phyloP scores from a whole-genome alignment of 495 filamentous ascomycete species.

The Chaetomium cochliodes region DNA sequence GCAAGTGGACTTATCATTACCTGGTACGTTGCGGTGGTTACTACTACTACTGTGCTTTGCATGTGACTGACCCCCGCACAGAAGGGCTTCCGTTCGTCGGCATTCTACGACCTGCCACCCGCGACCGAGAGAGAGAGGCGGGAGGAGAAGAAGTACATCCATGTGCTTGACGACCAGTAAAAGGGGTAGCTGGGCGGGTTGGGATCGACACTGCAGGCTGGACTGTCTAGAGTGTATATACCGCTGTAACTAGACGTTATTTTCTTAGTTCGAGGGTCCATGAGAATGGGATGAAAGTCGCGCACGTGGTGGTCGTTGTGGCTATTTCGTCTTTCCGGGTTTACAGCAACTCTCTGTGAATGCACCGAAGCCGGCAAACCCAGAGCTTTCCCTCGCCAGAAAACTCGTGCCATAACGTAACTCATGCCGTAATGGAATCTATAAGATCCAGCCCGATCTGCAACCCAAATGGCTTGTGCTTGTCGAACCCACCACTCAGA shows the following conservation, averaged over 20 bases:
- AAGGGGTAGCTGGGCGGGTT: not conserved
- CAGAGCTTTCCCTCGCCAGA: not conserved
- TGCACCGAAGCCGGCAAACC: too few relatives aligned
- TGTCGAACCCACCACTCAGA: slow-evolving; percentile 4
- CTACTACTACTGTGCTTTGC: not conserved
- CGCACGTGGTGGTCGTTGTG: too few relatives aligned
- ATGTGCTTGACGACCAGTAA: slow-evolving; percentile 87
- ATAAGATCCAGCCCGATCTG: not conserved
- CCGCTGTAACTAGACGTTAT: slow-evolving; percentile 35
- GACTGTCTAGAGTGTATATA: slow-evolving; percentile 45
- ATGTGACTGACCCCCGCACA: slow-evolving; percentile 41
- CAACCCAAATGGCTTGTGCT: slow-evolving; percentile 1
- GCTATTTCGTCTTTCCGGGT: too few relatives aligned
- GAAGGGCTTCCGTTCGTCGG: slow-evolving; percentile 79
- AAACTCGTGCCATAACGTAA: not conserved
- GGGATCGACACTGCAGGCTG: slow-evolving; percentile 18
- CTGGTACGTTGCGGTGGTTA: slow-evolving; percentile 58
- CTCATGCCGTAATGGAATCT: not conserved
- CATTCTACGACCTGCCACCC: slow-evolving; percentile 89
- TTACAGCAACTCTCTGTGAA: too few relatives aligned
- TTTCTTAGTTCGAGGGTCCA: slow-evolving; percentile 21
- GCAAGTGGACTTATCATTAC: slow-evolving; percentile 84
- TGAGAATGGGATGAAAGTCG: slow-evolving; percentile 8
- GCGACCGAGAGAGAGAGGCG: slow-evolving; percentile 89
- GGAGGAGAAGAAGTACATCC: slow-evolving; percentile 95